Evolutionary conservation across 495 filamentous ascomycete species (phyloP), one percentile per base, ranked within the genome.

Genomic region (Podospora australis): DNA sequence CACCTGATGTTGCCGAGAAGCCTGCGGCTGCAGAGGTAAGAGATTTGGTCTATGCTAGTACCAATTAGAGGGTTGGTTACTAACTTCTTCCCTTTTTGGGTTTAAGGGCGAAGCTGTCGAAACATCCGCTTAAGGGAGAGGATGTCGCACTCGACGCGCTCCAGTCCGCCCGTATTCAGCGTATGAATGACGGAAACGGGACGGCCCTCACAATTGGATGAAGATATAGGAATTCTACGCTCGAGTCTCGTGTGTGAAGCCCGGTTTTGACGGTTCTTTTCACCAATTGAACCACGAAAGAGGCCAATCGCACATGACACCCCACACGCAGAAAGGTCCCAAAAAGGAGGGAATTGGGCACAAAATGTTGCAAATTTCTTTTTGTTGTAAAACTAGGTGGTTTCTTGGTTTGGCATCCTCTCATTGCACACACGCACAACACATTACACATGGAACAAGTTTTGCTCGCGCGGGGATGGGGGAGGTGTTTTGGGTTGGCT

Each of bases 1-100:
- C 22, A 17, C 19, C 48, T 14, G 48, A 53, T 39, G 44, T 51
- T 19, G 54, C 53, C 9, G 55, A 67, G 44, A 65, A 67, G 46
- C n/a, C 60, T 9, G 61, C 53, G 24, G 36, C 57, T 10, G 59
- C 60, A 45, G 60, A 70, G 61, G 70, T 68, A 58, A 43, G 44
- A n/a, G 14, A 13, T 4, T 45, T 10, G 10, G 7, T 19, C 13
- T 7, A 16, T 14, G 1, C 14, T 17, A 20, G 3, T 1, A 10
- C 26, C 19, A 6, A 6, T n/a, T 10, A 4, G 9, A 20, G 20
- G 17, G 39, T 10, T 8, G 2, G 16, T 43, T 13, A 35, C 42
- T 32, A 24, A 48, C 34, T 38, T 24, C 22, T 14, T 17, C n/a
- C n/a, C n/a, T n/a, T 5, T 14, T 28, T 23, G 19, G 51, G 57